Conservation (phyloP, 2,329 filamentous ascomycete species). For the Phoma sp. region DNA sequence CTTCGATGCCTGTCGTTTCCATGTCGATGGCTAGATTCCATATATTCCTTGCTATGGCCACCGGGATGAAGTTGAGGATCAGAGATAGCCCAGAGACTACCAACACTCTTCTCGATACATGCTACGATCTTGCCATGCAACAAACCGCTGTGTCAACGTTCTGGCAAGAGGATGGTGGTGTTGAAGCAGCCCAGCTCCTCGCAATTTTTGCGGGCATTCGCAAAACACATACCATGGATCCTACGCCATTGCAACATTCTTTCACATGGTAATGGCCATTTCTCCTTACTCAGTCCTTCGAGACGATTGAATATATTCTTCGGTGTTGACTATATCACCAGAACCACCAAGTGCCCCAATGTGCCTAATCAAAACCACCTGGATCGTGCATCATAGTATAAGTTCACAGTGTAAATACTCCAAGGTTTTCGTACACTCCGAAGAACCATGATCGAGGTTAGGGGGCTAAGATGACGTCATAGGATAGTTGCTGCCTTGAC, state of each 20-base stretch:
- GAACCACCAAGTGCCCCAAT: neutral
- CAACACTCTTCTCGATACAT: conserved; percentile 43
- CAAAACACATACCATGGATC: conserved; percentile 25
- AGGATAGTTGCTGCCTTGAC: neutral
- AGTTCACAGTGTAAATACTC: neutral
- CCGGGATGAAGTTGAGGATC: conserved; percentile 45
- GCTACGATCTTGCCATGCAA: conserved; percentile 47
- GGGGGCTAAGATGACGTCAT: neutral
- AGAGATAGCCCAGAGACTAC: conserved; percentile 37
- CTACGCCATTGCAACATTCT: conserved; percentile 34
- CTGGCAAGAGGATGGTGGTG: conserved; percentile 43
- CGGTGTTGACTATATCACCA: neutral
- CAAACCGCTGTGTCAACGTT: conserved; percentile 38
- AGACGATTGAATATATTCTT: neutral
- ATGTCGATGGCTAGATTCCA: conserved; percentile 45
- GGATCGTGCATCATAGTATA: neutral
- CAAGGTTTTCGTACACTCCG: no score
- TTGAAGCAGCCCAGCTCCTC: conserved; percentile 43
- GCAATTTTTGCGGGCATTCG: conserved; percentile 42
- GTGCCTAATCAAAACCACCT: neutral
- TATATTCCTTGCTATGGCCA: conserved; percentile 47
- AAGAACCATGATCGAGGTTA: no score
- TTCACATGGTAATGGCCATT: conserved; percentile 39
- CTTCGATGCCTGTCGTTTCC: conserved; percentile 27
- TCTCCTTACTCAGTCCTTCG: no score